Evolutionary conservation across 192 early-diverging fungal species (phyloP).

Genomic region (Backusella luteola): DNA sequence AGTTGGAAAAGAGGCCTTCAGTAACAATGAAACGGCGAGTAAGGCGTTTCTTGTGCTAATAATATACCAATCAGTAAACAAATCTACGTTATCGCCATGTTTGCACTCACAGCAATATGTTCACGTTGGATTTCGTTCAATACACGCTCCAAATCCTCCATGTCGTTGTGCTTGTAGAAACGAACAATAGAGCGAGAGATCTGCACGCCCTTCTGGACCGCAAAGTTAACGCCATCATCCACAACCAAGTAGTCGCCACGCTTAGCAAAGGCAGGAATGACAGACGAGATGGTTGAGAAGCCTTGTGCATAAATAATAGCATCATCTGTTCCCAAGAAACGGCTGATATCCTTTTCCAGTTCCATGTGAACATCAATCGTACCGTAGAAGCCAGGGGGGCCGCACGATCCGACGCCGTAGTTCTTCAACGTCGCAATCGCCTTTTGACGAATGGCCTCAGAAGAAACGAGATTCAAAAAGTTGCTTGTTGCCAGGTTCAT

Average conservation of each 20-base stretch:
- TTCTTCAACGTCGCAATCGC: slow-evolving; percentile 82
- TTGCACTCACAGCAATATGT: slow-evolving; percentile 42
- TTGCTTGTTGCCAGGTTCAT: slow-evolving; percentile 87
- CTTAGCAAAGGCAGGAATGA: slow-evolving; percentile 96
- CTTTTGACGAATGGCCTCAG: slow-evolving; percentile 74
- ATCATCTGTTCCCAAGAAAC: slow-evolving; percentile 79
- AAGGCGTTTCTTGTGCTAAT: slow-evolving; percentile 68
- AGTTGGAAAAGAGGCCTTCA: slow-evolving; percentile 88
- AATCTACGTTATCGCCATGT: not conserved
- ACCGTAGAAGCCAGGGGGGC: slow-evolving; percentile 94
- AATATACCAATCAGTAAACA: not conserved
- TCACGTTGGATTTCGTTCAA: slow-evolving; percentile 75
- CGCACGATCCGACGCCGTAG: slow-evolving; percentile 96
- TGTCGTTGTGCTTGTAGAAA: slow-evolving; percentile 96
- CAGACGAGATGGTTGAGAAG: slow-evolving; percentile 88
- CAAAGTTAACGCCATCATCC: slow-evolving; percentile 88
- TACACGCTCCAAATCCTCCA: slow-evolving; percentile 89
- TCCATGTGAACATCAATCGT: slow-evolving; percentile 95
- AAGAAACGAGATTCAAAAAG: slow-evolving; percentile 80
- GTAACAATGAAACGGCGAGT: slow-evolving; percentile 92
- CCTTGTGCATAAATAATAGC: slow-evolving; percentile 95
- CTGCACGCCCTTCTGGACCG: slow-evolving; percentile 85
- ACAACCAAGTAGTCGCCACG: slow-evolving; percentile 92
- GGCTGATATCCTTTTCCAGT: slow-evolving; percentile 82
- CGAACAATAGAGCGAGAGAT: slow-evolving; percentile 89